Evolutionary conservation across 1,139 yeast species (phyloP).

Genomic region (Blastobotrys capitulatus): DNA sequence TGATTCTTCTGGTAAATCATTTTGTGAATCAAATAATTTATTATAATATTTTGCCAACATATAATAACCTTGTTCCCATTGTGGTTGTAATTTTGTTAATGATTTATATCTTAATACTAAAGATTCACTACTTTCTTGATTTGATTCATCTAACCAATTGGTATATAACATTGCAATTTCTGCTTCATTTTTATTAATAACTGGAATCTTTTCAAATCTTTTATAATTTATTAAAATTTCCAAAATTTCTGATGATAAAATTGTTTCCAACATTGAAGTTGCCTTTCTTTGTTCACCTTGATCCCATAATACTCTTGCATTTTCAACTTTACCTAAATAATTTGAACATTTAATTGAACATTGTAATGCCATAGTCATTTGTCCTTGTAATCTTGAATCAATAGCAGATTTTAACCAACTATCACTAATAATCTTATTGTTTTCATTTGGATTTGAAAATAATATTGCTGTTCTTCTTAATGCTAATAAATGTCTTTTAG

Average conservation of each 20-base stretch:
- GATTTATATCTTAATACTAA: constrained; percentile 64
- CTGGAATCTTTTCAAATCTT: constrained; percentile 8
- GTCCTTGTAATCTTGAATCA: constrained; percentile 61
- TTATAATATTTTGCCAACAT: constrained; percentile 75
- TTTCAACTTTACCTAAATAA: constrained; percentile 58
- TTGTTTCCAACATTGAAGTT: constrained; percentile 55
- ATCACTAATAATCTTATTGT: constrained; percentile 40
- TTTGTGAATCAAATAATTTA: constrained; percentile 63
- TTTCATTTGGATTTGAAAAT: neutral
- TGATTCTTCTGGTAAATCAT: constrained; percentile 34
- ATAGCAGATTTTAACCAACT: constrained; percentile 58
- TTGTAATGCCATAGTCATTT: constrained; percentile 70
- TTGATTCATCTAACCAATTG: constrained; percentile 83
- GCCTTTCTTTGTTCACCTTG: constrained; percentile 90
- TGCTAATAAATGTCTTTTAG: constrained; percentile 33
- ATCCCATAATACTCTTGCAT: constrained; percentile 82
- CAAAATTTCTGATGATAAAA: constrained; percentile 27
- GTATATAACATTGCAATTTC: constrained; percentile 63
- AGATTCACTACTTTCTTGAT: constrained; percentile 72
- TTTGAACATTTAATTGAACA: constrained; percentile 60
- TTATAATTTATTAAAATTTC: constrained; percentile 11
- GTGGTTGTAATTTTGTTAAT: constrained; percentile 51
- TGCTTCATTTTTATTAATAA: constrained; percentile 20
- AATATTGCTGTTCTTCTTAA: constrained; percentile 45
- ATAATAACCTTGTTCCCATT: constrained; percentile 79